phyloP scores from a whole-genome alignment of 1,284 basidiomycete species.

The Ceratobasidium theobromae region DNA sequence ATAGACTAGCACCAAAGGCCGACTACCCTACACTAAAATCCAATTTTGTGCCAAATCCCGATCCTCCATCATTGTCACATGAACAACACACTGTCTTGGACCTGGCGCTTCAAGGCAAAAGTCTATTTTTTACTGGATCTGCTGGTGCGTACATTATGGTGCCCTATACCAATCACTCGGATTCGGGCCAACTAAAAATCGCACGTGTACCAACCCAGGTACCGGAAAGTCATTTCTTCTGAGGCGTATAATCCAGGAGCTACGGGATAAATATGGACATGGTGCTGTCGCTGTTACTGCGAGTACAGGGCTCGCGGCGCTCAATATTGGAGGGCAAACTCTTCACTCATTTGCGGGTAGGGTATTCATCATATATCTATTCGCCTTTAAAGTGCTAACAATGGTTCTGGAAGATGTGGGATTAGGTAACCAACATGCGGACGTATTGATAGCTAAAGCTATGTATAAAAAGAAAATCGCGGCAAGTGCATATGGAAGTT shows the following conservation, averaged over 20 bases:
- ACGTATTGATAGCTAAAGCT: not conserved
- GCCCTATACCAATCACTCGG: not conserved
- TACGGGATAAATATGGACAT: not conserved
- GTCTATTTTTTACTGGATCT: constrained; percentile 35
- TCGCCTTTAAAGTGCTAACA: not conserved
- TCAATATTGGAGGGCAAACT: constrained; percentile 59
- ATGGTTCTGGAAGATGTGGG: constrained; percentile 2
- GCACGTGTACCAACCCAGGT: not conserved
- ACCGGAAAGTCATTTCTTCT: constrained; percentile 15
- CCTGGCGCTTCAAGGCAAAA: constrained; percentile 25
- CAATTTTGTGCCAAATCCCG: too few species aligned
- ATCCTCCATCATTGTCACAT: too few species aligned
- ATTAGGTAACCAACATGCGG: not conserved
- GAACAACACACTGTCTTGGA: constrained; percentile 32
- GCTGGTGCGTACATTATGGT: constrained; percentile 25
- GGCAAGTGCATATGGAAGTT: too few species aligned
- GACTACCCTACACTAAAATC: too few species aligned
- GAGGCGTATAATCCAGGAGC: not conserved
- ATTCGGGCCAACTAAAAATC: not conserved
- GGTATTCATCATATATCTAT: not conserved
- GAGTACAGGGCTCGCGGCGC: constrained; percentile 50
- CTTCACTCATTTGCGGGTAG: constrained; percentile 54
- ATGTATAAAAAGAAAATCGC: not conserved
- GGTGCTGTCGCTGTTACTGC: constrained; percentile 4
- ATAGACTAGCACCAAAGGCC: too few species aligned